Base-by-base conservation (phyloP, 768 basidiomycete species). In the Suillus americanus region DNA sequence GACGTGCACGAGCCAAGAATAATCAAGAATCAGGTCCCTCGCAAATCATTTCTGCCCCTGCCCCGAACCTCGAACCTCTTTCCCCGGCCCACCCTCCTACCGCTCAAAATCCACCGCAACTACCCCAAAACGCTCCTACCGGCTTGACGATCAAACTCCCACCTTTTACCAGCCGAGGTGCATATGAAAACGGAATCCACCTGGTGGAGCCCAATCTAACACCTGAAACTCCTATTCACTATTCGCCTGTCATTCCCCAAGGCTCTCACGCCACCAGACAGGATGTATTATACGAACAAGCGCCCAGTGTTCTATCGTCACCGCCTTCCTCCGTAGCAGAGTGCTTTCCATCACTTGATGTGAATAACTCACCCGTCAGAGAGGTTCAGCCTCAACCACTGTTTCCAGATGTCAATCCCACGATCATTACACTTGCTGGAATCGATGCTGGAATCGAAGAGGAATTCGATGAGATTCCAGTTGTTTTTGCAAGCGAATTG, bases 401-500 rank as follows among this genome's bases (percentile, higher is more conserved):
- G 10, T 12, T 33, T 54, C 5, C 20, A n/a, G 20, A 54, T 12
- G 10, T n/a, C n/a, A 13, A 54, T 35, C 20, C 33, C 12, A 35
- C 53, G 14, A 6, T 35, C 12, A 6, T 54, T 33, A 54, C 53
- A n/a, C 33, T 54, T n/a, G 5, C 10, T 33, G 53, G 20, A 33
- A 33, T 33, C 20, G 30, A 54, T 37, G 33, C 12, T n/a, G 53
- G 33, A 35, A 12, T 35, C 12, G 33, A n/a, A 13, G 53, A 54
- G 30, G 53, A 54, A 54, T 54, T 35, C 61, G 48, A 59, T 5
- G 50, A 56, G 35, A 57, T 62, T 30, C 51, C 50, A 20, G 53
- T 54, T 35, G 53, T 54, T 18, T 30, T 38, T 13, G 50, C 61
- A 28, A 62, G 61, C 61, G 55, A 54, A 57, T 50, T 37, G 25